Base-by-base conservation (phyloP, 139 green algal species). In the Coccomyxa sp. region DNA sequence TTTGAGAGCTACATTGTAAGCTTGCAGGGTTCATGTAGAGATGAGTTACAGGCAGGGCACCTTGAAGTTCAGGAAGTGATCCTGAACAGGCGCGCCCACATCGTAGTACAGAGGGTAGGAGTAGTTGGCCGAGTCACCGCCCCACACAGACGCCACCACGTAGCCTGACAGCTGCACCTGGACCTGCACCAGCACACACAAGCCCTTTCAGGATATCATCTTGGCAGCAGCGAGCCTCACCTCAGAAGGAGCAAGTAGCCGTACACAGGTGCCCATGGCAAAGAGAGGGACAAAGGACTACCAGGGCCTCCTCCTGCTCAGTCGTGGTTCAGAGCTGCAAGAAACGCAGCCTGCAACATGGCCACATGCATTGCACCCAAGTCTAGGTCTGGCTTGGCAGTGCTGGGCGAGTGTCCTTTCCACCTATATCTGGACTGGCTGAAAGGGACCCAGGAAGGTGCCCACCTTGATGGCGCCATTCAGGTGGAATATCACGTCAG, bases 101-200 rank as follows among this genome's bases (percentile, higher is more conserved):
- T 36, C 64, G 24, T 36, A 31, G n/a, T 38, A 71, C 6, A 71
- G 29, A 10, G 64, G 64, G 27, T 34, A 34, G 2, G 29, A 38
- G 64, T 38, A 71, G 64, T 71, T 71, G 24, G 35, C 24, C 27
- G 64, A 18, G 5, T 22, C 64, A 2, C 29, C 29, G 2, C 2
- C 35, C 29, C n/a, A 71, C 1, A 29, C 24, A 3, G 64, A 22
- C 1, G 64, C 64, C 64, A 71, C 24, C 64, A 36, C 35, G 64
- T 71, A 71, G 24, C 64, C 64, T 1, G 64, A 71, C 27, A 71
- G 7, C 18, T 10, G 33, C 64, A 71, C 64, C 2, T 22, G 35
- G 24, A 71, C 64, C 64, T 71, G 64, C 58, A 70, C 22, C 44
- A 58, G 44, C n/a, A n/a, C n/a, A n/a, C n/a, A n/a, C n/a, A n/a